A percentile compares a stretch with the other conserved stretches of the same genome.
phyloP scores from a whole-genome alignment of 2,329 filamentous ascomycete genomes.

The Sporothrix protearum region DNA sequence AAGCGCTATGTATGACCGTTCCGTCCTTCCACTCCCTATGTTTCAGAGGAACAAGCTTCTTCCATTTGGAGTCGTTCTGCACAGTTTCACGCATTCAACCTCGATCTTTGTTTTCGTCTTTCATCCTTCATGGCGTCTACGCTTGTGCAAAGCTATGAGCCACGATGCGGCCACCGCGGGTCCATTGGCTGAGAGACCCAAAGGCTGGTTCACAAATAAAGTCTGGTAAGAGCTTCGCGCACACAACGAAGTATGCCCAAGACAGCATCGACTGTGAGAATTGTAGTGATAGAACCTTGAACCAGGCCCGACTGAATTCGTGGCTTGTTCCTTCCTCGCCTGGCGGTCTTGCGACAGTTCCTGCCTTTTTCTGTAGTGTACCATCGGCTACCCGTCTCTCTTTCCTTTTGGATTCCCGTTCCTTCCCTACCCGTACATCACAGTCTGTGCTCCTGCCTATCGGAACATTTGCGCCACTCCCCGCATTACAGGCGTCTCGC shows the following conservation, averaged over 20 bases:
- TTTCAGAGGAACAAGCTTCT: background rate
- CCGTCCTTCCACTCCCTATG: background rate
- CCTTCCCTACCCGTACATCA: background rate
- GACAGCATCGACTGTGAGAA: background rate
- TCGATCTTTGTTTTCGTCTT: background rate
- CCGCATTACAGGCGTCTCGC: background rate
- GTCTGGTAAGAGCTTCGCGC: background rate
- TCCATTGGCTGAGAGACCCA: background rate
- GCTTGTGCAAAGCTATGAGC: background rate
- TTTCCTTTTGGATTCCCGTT: background rate
- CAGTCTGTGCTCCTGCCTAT: background rate
- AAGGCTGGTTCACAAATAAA: background rate
- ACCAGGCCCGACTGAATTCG: slow-evolving; percentile 2
- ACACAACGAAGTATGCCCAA: background rate
- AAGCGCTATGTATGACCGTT: background rate
- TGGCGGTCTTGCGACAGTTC: background rate
- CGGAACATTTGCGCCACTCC: background rate
- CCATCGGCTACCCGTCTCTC: background rate
- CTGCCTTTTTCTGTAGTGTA: background rate
- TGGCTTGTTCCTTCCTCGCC: background rate
- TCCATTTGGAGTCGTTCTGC: background rate
- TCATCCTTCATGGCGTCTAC: background rate
- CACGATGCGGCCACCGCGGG: background rate
- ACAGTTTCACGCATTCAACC: background rate
- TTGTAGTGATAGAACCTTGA: background rate